Percentiles rank a stretch among this genome's conserved stretches.
phyloP scores from a whole-genome alignment of 2,329 filamentous ascomycete species.

The Talaromyces pinophilus region DNA sequence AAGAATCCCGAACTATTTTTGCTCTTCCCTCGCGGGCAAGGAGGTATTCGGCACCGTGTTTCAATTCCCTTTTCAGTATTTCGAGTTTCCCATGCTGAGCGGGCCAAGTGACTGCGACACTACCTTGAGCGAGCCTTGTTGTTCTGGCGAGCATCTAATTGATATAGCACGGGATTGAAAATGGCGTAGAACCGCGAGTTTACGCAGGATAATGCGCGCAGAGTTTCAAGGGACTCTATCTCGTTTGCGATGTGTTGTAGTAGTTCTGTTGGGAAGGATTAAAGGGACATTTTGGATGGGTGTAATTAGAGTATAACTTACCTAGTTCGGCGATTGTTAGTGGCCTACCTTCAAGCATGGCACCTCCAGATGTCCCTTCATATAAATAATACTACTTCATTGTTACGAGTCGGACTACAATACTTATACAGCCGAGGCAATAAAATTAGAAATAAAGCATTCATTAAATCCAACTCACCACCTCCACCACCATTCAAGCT shows the following conservation, averaged over 20 bases:
- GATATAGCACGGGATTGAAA: no score
- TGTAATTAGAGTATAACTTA: neutral
- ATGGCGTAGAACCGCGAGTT: no score
- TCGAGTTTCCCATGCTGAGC: neutral
- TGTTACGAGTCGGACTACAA: neutral
- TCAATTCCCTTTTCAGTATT: neutral
- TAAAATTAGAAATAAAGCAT: constrained; percentile 8
- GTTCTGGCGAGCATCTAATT: neutral
- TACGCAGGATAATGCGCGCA: no score
- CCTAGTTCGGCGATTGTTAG: neutral
- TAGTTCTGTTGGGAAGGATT: no score
- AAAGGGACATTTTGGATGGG: neutral
- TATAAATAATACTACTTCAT: neutral
- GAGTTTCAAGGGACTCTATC: no score
- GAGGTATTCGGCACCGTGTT: neutral
- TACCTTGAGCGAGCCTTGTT: neutral
- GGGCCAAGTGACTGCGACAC: neutral
- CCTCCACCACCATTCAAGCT: neutral
- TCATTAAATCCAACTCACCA: constrained; percentile 11
- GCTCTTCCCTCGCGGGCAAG: neutral
- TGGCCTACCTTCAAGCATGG: neutral
- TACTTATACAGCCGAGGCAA: neutral
- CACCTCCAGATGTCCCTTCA: neutral
- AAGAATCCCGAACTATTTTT: neutral
- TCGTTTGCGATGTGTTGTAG: no score